Conservation (phyloP, 176 grass and related monocot genomes). For the Aegilops bicornis region DNA sequence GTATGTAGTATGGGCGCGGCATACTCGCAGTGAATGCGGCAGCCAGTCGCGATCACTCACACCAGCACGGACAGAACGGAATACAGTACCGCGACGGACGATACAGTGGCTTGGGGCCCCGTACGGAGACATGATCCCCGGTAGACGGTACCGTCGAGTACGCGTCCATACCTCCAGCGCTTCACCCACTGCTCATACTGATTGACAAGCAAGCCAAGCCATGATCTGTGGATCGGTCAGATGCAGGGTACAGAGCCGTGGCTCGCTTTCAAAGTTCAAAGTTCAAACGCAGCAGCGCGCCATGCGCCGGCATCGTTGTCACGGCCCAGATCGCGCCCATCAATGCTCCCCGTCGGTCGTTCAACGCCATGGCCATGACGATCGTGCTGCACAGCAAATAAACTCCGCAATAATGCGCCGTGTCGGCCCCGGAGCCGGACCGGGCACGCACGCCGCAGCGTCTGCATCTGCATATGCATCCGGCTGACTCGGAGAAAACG, state of each 20-base stretch:
- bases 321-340: not conserved
- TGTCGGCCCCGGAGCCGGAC: not conserved
- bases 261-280: not conserved
- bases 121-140: not conserved
- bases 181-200: too few species aligned
- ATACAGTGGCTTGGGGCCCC: not conserved
- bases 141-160: not conserved
- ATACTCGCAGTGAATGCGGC: not conserved
- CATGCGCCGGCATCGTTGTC: not conserved
- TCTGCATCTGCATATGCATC: too few species aligned
- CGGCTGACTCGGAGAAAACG: too few species aligned
- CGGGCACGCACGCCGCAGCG: too few species aligned
- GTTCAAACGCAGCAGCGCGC: not conserved
- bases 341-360: not conserved
- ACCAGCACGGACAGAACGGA: not conserved
- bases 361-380: not conserved
- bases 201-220: too few species aligned
- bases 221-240: too few species aligned
- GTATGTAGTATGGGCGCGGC: not conserved
- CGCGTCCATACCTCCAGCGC: not conserved
- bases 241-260: too few species aligned
- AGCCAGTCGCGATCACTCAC: not conserved
- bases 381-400: not conserved
- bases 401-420: slow-evolving; percentile 19
- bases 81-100: not conserved